phyloP scores from a whole-genome alignment of 495 filamentous ascomycete species.

The Ramalina peruviana region DNA sequence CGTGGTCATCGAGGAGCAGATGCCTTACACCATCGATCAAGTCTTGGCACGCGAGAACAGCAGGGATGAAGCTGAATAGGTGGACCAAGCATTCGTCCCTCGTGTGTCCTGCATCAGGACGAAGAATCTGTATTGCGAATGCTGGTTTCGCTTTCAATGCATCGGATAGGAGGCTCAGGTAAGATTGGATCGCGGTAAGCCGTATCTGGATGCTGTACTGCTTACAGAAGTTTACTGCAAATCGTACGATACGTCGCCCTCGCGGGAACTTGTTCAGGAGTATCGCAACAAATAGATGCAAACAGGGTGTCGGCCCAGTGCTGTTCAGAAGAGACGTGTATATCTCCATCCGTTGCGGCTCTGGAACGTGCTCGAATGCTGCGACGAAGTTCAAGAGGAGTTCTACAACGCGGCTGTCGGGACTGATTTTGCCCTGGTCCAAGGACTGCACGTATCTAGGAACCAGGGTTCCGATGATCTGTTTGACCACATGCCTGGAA shows the following conservation, averaged over 20 bases:
- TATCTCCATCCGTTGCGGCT: conserved; percentile 62
- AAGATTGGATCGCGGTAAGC: conserved; percentile 43
- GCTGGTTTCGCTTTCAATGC: conserved; percentile 53
- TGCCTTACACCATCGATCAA: conserved; percentile 30
- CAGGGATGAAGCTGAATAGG: conserved; percentile 45
- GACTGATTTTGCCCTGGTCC: conserved; percentile 58
- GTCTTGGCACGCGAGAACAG: conserved; percentile 35
- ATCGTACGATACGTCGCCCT: conserved; percentile 30
- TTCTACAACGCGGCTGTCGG: conserved; percentile 68
- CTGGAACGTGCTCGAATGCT: conserved; percentile 88
- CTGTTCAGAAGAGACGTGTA: conserved; percentile 69
- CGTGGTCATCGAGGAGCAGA: conserved; percentile 17
- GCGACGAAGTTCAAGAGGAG: conserved; percentile 82
- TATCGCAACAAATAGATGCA: conserved; percentile 58
- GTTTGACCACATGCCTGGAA: conserved; percentile 81
- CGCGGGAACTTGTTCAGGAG: conserved; percentile 52
- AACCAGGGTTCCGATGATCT: conserved; percentile 78
- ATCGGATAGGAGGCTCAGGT: conserved; percentile 58
- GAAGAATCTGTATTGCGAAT: conserved; percentile 55
- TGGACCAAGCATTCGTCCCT: conserved; percentile 44
- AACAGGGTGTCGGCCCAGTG: conserved; percentile 67
- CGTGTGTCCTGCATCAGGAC: conserved; percentile 44
- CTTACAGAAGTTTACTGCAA: conserved; percentile 34
- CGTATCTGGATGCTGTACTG: conserved; percentile 46
- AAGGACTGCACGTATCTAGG: conserved; percentile 81